These are phyloP conservation scores for Botrytis squamosa DNA, from an alignment of 2,329 filamentous ascomycete genomes.

Conservation along the genomic window DNA sequence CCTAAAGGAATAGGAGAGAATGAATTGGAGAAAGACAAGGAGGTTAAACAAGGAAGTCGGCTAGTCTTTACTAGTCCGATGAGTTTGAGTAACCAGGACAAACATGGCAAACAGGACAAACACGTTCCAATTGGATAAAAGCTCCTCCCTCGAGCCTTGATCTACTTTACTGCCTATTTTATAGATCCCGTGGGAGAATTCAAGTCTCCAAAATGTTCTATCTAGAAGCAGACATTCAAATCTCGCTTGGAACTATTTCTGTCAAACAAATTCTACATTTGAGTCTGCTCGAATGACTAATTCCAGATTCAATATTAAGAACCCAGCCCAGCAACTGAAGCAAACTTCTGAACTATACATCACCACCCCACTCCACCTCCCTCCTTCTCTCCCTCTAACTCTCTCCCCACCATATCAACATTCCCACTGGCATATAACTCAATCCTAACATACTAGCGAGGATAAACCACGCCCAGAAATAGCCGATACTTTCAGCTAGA, in stretches of 20 bases:
- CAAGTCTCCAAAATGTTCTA: neutral
- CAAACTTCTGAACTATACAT: fast-evolving
- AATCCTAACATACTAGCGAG: too few species aligned
- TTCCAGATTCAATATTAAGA: neutral
- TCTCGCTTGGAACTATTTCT: neutral
- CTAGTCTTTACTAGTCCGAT: neutral
- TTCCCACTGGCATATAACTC: neutral
- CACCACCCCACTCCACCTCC: neutral
- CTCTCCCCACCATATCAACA: neutral
- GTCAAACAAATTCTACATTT: neutral
- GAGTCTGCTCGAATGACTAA: neutral
- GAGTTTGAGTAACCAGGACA: neutral
- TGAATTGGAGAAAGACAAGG: neutral
- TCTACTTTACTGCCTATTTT: too few species aligned
- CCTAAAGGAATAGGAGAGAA: neutral
- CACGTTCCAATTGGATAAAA: too few species aligned
- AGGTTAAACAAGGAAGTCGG: neutral
- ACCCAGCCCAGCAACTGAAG: fast-evolving
- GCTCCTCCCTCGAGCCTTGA: too few species aligned
- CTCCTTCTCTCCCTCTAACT: neutral
- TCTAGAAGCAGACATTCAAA: neutral
- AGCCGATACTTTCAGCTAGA: neutral
- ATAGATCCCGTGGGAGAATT: neutral
- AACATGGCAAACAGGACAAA: too few species aligned
- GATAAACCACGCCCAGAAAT: neutral